These are phyloP conservation scores for Raffaelea deltoideospora DNA, from an alignment of 2,329 filamentous ascomycete species.

Conservation along the genomic window DNA sequence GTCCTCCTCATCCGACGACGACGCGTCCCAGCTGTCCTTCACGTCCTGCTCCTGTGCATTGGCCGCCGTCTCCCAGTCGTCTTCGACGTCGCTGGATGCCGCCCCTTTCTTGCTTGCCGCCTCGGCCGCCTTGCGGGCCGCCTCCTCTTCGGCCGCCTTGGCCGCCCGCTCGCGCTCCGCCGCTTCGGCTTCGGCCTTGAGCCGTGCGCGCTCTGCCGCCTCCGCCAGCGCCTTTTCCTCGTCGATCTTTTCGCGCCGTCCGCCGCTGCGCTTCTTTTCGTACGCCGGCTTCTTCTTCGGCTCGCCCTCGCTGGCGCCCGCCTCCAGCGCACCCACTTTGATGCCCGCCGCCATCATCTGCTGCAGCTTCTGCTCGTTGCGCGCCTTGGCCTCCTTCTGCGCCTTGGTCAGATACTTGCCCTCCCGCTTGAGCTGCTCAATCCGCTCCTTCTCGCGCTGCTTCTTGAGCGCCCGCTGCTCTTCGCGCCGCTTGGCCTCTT, in stretches of 20 bases:
- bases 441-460: slow-evolving; percentile 72
- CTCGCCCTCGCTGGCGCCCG: slow-evolving; percentile 33
- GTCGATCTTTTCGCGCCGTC: slow-evolving; percentile 47
- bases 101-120: slow-evolving; percentile 41
- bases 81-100: slow-evolving; percentile 47
- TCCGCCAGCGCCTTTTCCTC: slow-evolving; percentile 68
- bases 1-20: slow-evolving; percentile 54
- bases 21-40: slow-evolving; percentile 93
- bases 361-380: slow-evolving; percentile 65
- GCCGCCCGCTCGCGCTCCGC: slow-evolving; percentile 42
- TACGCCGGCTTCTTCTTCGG: slow-evolving; percentile 71
- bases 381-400: slow-evolving; percentile 67
- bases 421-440: slow-evolving; percentile 77
- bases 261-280: slow-evolving; percentile 54
- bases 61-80: slow-evolving; percentile 81
- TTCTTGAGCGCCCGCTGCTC: slow-evolving; percentile 67
- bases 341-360: slow-evolving; percentile 71
- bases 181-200: slow-evolving; percentile 53
- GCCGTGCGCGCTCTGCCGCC: slow-evolving; percentile 54
- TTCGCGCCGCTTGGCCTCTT: slow-evolving; percentile 54
- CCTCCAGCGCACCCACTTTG: slow-evolving; percentile 48
- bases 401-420: slow-evolving; percentile 79
- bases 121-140: slow-evolving; percentile 31
- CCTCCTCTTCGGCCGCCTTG: slow-evolving; percentile 39
- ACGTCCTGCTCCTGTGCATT: slow-evolving; percentile 57